Conservation (phyloP, 768 basidiomycete genomes). For the Pleurotus platypus region DNA sequence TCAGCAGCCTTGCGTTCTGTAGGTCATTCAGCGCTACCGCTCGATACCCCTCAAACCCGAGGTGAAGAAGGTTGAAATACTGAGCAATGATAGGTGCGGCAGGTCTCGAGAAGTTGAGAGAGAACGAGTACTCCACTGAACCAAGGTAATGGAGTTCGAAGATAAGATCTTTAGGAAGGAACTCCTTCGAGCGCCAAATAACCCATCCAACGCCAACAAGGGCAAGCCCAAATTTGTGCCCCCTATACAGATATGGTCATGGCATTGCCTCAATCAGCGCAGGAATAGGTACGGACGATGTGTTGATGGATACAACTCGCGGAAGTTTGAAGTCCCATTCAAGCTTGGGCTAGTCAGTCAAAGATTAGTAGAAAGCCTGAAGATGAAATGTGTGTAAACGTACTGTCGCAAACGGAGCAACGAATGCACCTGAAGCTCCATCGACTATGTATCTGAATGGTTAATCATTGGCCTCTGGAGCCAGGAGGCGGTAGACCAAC, state of each 20-base stretch:
- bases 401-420: conserved; percentile 57
- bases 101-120: conserved; percentile 59
- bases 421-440: conserved; percentile 63
- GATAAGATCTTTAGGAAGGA: conserved; percentile 67
- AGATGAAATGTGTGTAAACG: conserved; percentile 4
- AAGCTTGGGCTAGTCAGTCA: conserved; percentile 42
- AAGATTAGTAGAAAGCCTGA: conserved; percentile 33
- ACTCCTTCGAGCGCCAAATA: conserved; percentile 60
- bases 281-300: conserved; percentile 31
- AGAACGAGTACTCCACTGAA: conserved; percentile 72
- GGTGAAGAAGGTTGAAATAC: conserved; percentile 61
- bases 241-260: conserved; percentile 35
- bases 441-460: conserved; percentile 37
- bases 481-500: conserved; percentile 46
- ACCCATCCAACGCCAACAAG: conserved; percentile 70
- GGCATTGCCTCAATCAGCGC: neutral
- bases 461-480: conserved; percentile 38
- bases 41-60: conserved; percentile 57
- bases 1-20: conserved; percentile 60
- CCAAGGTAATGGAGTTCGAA: conserved; percentile 63
- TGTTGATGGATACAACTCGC: conserved; percentile 59
- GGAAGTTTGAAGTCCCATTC: conserved; percentile 64
- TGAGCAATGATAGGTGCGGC: conserved; percentile 63
- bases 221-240: conserved; percentile 59
- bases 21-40: conserved; percentile 44